Percentiles rank a stretch among this genome's conserved stretches.
phyloP scores from a whole-genome alignment of 2,329 filamentous ascomycete genomes.

The Fusarium proliferatum region DNA sequence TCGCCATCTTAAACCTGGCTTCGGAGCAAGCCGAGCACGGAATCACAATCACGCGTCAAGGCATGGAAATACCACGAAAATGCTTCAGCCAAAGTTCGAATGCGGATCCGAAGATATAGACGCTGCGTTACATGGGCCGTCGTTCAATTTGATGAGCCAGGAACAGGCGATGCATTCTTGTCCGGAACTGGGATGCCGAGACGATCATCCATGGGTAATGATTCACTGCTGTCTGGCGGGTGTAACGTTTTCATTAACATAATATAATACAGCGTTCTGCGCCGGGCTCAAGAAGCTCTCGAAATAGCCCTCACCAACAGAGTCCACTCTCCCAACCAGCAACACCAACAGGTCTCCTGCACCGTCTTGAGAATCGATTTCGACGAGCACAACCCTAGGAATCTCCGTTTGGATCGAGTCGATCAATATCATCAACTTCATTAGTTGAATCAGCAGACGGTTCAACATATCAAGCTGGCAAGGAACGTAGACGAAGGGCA shows the following conservation, averaged over 20 bases:
- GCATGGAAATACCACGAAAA: conserved; percentile 1
- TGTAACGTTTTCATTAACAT: background rate
- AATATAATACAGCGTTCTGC: conserved; percentile 17
- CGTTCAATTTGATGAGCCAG: conserved; percentile 8
- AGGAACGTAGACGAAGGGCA: conserved; percentile 47
- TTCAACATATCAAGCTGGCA: conserved; percentile 39
- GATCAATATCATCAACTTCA: conserved; percentile 29
- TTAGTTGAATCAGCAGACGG: conserved; percentile 7
- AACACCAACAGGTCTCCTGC: conserved; percentile 40
- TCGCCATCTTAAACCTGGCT: background rate
- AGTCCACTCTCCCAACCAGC: conserved; percentile 41
- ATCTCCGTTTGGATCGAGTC: conserved; percentile 33
- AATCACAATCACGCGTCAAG: background rate
- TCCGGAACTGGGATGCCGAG: conserved; percentile 19
- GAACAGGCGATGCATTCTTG: conserved; percentile 29
- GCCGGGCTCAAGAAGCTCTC: conserved; percentile 18
- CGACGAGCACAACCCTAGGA: conserved; percentile 42
- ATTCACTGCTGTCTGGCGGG: background rate
- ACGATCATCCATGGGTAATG: conserved; percentile 2
- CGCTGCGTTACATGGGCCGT: background rate
- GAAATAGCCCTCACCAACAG: conserved; percentile 23
- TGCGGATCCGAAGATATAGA: conserved; percentile 24
- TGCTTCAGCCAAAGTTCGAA: background rate
- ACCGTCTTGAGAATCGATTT: conserved; percentile 40
- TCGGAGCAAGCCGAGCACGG: background rate